phyloP scores from a whole-genome alignment of 108 stramenopile species.

The Conticribra weissflogii region DNA sequence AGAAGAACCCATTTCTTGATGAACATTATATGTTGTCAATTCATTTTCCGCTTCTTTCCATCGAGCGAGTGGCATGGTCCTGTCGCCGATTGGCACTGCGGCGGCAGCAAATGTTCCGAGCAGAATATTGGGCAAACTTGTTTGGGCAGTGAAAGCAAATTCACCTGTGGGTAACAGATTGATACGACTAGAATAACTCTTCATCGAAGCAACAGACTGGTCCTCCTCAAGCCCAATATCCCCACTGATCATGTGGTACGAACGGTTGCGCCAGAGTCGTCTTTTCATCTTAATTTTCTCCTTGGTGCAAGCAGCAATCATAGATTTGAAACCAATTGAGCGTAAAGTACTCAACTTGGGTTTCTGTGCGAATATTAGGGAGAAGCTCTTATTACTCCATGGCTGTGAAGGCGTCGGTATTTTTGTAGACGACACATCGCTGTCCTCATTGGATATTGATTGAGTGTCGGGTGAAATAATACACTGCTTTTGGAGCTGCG shows the following conservation, averaged over 20 bases:
- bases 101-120: constrained; percentile 47
- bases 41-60: background rate
- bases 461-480: background rate
- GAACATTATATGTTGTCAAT: background rate
- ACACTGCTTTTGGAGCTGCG: background rate
- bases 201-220: constrained; percentile 32
- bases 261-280: constrained; percentile 24
- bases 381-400: background rate
- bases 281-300: constrained; percentile 21
- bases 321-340: constrained; percentile 3
- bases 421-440: background rate
- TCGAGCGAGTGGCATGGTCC: background rate
- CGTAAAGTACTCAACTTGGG: background rate
- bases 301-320: background rate
- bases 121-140: constrained; percentile 14
- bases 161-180: constrained; percentile 10
- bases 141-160: background rate
- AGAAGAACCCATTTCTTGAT: background rate
- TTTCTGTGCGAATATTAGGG: background rate
- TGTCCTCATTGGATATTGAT: background rate
- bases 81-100: constrained; percentile 19
- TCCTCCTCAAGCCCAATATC: constrained; percentile 29
- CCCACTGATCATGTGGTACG: constrained; percentile 31
- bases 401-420: background rate
- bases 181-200: constrained; percentile 33